A percentile compares a stretch with the other conserved stretches of the same genome.
These are phyloP conservation scores for Lentithecium fluviatile DNA, from an alignment of 495 filamentous ascomycete species.

Conservation along the genomic window DNA sequence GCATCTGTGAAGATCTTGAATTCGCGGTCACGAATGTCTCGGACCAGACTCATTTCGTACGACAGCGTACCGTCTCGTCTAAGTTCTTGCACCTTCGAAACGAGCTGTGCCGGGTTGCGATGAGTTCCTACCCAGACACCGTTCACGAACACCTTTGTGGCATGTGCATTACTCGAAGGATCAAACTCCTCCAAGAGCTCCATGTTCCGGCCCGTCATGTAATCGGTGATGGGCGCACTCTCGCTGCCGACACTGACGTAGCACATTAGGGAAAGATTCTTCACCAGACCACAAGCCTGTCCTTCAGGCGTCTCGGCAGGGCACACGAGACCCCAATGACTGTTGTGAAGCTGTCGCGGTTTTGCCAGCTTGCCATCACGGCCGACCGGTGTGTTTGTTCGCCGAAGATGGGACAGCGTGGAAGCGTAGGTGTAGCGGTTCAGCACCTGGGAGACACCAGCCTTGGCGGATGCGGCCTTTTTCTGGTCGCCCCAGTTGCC, in stretches of 20 bases:
- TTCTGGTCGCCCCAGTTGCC: constrained; percentile 99
- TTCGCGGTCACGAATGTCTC: constrained; percentile 93
- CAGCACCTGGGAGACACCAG: constrained; percentile 95
- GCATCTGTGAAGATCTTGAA: constrained; percentile 99
- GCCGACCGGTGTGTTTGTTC: constrained; percentile 96
- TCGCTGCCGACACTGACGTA: constrained; percentile 92
- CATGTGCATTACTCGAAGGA: constrained; percentile 78
- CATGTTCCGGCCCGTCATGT: constrained; percentile 92
- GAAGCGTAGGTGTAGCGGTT: constrained; percentile 98
- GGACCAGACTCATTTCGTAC: constrained; percentile 86
- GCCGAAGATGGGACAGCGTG: constrained; percentile 89
- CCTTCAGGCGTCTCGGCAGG: constrained; percentile 98
- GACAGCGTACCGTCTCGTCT: constrained; percentile 74
- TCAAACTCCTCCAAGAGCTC: constrained; percentile 96
- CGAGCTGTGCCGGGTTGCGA: constrained; percentile 75
- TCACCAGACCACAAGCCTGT: constrained; percentile 96
- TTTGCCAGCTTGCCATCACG: constrained; percentile 98
- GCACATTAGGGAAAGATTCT: constrained; percentile 97
- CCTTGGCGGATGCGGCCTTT: constrained; percentile 89
- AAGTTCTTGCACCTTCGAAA: constrained; percentile 71
- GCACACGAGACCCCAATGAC: constrained; percentile 97
- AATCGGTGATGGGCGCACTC: constrained; percentile 84
- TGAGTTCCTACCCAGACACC: constrained; percentile 96
- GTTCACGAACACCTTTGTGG: constrained; percentile 97
- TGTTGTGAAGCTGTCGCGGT: constrained; percentile 96